Evolutionary conservation across 2,329 filamentous ascomycete genomes (phyloP).

Genomic region (Fusarium sp.): DNA sequence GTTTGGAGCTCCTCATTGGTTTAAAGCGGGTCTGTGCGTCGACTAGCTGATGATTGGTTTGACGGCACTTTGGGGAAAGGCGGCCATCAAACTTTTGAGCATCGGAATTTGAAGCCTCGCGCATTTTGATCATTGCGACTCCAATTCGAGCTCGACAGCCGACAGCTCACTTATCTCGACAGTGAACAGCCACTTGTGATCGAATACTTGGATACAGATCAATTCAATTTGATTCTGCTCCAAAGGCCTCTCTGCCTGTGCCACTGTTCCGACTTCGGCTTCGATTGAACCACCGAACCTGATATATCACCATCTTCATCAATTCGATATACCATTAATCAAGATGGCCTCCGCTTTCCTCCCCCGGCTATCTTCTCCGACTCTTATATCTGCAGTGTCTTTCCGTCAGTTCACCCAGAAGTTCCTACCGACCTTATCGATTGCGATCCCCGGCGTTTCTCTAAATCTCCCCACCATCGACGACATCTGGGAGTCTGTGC

Average conservation of each 20-base stretch:
- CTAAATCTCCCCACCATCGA: constrained; percentile 69
- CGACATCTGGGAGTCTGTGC: constrained; percentile 91
- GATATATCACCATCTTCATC: constrained; percentile 22
- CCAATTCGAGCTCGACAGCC: constrained; percentile 31
- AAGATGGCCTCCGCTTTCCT: constrained; percentile 68
- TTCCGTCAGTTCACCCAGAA: constrained; percentile 61
- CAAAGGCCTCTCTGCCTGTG: not conserved
- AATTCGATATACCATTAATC: constrained; percentile 26
- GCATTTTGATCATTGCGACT: constrained; percentile 42
- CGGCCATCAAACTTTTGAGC: constrained; percentile 52
- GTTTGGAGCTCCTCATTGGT: constrained; percentile 51
- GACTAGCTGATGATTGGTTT: constrained; percentile 51
- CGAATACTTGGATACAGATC: not conserved
- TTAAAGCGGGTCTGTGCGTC: constrained; percentile 46
- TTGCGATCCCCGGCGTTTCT: constrained; percentile 72
- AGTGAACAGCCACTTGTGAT: constrained; percentile 18
- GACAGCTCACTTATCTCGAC: constrained; percentile 18
- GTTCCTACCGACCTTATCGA: constrained; percentile 66
- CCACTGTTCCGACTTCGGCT: constrained; percentile 5
- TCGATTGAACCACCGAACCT: constrained; percentile 19
- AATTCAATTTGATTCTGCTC: not conserved
- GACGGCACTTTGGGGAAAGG: constrained; percentile 44
- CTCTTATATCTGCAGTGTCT: constrained; percentile 58
- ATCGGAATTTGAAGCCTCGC: constrained; percentile 42
- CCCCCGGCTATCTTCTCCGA: constrained; percentile 63